These are phyloP conservation scores for Chiua virens DNA, from an alignment of 768 basidiomycete genomes.

Conservation along the genomic window DNA sequence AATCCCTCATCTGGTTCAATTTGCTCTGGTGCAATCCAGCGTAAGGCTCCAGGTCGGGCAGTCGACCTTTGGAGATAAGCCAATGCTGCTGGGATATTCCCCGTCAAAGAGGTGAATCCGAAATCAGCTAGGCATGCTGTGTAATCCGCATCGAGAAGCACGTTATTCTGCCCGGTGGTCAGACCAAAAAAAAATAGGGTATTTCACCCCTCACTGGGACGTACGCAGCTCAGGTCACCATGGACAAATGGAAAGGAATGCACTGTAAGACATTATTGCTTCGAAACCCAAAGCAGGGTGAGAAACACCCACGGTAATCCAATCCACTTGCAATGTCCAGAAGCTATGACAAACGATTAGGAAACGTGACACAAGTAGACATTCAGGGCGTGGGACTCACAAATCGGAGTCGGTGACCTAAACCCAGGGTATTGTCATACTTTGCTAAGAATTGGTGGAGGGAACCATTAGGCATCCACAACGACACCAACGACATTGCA, in stretches of 20 bases:
- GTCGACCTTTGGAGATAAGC: conserved; percentile 17
- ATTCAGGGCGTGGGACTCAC: conserved; percentile 19
- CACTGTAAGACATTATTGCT: too few relatives aligned
- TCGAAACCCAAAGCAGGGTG: too few relatives aligned
- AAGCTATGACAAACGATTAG: conserved; percentile 17
- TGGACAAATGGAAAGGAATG: too few relatives aligned
- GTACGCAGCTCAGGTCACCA: neutral
- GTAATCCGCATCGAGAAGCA: conserved; percentile 15
- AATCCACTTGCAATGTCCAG: conserved; percentile 6
- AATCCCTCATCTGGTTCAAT: conserved; percentile 20
- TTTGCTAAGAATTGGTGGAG: conserved; percentile 17
- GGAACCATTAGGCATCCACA: conserved; percentile 27
- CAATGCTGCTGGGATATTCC: neutral
- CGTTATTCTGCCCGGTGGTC: conserved; percentile 4
- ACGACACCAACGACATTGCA: conserved; percentile 23
- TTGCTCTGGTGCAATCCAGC: conserved; percentile 43
- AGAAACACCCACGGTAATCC: neutral
- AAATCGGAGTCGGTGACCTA: neutral
- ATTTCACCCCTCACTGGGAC: neutral
- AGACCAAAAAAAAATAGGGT: neutral
- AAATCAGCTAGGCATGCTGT: conserved; percentile 44
- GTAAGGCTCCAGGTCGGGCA: conserved; percentile 36
- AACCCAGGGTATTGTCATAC: neutral
- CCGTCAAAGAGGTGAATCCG: conserved; percentile 25
- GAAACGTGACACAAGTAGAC: conserved; percentile 16